A percentile compares a stretch with the other conserved stretches of the same genome.
phyloP scores from a whole-genome alignment of 164 flowering plant genomes.

The Vitis vinifera region DNA sequence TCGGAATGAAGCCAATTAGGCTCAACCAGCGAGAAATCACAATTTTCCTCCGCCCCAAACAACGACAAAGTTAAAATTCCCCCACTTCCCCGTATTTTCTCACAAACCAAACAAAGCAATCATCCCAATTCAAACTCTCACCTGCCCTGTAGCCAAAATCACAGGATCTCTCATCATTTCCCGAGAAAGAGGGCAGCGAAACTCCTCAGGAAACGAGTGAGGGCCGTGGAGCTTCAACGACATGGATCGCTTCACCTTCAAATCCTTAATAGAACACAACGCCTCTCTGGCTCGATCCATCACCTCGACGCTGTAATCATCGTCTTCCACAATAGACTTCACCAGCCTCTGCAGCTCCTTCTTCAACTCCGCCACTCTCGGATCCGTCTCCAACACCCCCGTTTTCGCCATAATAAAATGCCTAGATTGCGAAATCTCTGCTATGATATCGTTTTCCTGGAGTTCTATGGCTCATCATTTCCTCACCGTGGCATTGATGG shows the following conservation, averaged over 20 bases:
- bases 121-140: constrained; percentile 15
- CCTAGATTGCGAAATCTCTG: constrained; percentile 1
- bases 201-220: constrained; percentile 45
- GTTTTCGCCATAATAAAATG: constrained; percentile 49
- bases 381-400: constrained; percentile 39
- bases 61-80: no score
- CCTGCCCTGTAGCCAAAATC: constrained; percentile 71
- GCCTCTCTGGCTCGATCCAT: constrained; percentile 41
- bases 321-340: constrained; percentile 41
- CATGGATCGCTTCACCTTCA: constrained; percentile 36
- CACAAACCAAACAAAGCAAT: background rate
- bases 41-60: background rate
- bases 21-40: background rate
- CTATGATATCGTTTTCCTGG: background rate
- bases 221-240: constrained; percentile 28
- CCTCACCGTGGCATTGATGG: background rate
- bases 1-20: background rate
- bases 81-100: background rate
- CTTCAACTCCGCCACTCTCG: constrained; percentile 44
- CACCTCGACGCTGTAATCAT: constrained; percentile 20
- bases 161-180: constrained; percentile 80
- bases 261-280: constrained; percentile 41
- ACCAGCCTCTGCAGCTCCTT: constrained; percentile 53
- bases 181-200: constrained; percentile 63
- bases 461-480: no score